These are phyloP conservation scores for Aspergillus uvarum DNA, from an alignment of 2,329 filamentous ascomycete genomes.

Conservation along the genomic window DNA sequence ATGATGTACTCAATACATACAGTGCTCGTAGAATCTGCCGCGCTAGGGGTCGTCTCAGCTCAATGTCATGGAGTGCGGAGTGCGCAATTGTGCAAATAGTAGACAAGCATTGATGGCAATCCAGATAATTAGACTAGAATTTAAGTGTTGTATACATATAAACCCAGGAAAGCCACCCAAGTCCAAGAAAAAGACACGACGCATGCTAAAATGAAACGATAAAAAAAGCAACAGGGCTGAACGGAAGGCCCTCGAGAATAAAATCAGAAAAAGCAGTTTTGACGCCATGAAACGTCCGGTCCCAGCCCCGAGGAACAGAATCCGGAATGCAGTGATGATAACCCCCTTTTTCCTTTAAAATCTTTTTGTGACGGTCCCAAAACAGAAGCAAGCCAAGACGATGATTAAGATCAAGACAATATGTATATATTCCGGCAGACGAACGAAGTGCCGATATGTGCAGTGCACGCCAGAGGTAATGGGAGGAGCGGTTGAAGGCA, in stretches of 20 bases:
- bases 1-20: neutral
- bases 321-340: constrained; percentile 1
- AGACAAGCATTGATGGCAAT: neutral
- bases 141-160: neutral
- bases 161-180: neutral
- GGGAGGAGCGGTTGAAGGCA: neutral
- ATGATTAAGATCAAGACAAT: neutral
- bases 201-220: neutral
- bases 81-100: neutral
- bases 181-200: neutral
- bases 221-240: neutral
- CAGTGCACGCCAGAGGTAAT: neutral
- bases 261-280: neutral
- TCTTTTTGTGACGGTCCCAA: neutral
- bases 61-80: neutral
- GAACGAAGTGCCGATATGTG: neutral
- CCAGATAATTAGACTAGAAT: constrained; percentile 6
- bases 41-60: neutral
- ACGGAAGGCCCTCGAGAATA: neutral
- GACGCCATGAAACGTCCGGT: constrained; percentile 2
- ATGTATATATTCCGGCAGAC: neutral
- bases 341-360: neutral
- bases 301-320: neutral
- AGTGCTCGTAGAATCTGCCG: too few relatives aligned
- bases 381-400: neutral